These are phyloP conservation scores for Penicillium sp. DNA, from an alignment of 2,329 filamentous ascomycete species.

Conservation along the genomic window DNA sequence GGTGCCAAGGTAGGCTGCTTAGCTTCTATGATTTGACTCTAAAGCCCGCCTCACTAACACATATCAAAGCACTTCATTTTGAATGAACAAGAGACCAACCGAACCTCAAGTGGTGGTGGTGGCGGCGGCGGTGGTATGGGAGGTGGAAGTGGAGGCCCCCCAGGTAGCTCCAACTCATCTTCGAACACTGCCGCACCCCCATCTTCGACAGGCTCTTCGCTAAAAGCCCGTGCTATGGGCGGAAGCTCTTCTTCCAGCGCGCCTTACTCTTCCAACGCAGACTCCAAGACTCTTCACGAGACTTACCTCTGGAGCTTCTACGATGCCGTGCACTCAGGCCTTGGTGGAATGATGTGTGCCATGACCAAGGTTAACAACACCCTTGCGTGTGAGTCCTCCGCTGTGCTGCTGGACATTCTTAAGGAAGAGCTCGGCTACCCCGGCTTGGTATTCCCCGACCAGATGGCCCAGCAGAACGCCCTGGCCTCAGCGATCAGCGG, in stretches of 20 bases:
- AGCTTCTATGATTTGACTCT: constrained; percentile 41
- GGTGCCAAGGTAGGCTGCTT: constrained; percentile 42
- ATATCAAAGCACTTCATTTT: constrained; percentile 51
- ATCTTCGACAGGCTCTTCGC: constrained; percentile 17
- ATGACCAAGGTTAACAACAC: constrained; percentile 49
- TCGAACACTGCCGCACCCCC: constrained; percentile 1
- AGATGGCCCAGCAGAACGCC: constrained; percentile 46
- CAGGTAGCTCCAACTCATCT: constrained; percentile 37
- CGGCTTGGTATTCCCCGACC: constrained; percentile 50
- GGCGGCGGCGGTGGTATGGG: constrained; percentile 19
- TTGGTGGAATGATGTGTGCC: constrained; percentile 50
- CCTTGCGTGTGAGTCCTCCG: constrained; percentile 52
- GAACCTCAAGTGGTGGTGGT: constrained; percentile 22
- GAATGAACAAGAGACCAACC: constrained; percentile 66
- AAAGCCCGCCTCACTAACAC: neutral
- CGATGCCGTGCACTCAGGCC: constrained; percentile 68
- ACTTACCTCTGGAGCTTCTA: constrained; percentile 77
- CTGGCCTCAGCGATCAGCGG: constrained; percentile 49
- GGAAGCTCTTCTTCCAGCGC: constrained; percentile 17
- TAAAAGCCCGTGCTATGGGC: constrained; percentile 21
- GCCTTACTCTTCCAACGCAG: constrained; percentile 57
- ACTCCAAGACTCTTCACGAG: constrained; percentile 74
- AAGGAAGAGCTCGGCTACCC: constrained; percentile 56
- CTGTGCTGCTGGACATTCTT: constrained; percentile 49
- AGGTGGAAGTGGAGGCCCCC: neutral